Percentiles rank a stretch among this genome's conserved stretches.
phyloP scores from a whole-genome alignment of 345 rosid genomes.

The Salix arbutifolia region DNA sequence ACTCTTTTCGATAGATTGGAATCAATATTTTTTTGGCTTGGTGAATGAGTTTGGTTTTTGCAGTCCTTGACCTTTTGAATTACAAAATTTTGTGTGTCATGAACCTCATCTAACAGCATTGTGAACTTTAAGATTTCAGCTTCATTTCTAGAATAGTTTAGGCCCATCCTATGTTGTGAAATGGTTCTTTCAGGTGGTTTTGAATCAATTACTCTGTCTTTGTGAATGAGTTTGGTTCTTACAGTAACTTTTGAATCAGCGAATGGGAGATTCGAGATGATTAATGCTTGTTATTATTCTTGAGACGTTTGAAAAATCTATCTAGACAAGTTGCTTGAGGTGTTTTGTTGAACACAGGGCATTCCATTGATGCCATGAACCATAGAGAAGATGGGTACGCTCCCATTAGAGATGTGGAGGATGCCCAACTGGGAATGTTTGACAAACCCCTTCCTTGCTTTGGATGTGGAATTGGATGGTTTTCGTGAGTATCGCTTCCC shows the following conservation, averaged over 20 bases:
- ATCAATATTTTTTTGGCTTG: not conserved
- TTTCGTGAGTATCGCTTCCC: constrained; percentile 48
- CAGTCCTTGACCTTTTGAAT: not conserved
- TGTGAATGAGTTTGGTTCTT: not conserved
- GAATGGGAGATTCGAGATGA: not conserved
- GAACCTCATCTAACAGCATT: not conserved
- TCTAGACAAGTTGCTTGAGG: constrained; percentile 4
- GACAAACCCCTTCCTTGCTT: constrained; percentile 93
- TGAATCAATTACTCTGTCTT: not conserved
- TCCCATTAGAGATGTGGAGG: constrained; percentile 45
- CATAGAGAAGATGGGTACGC: constrained; percentile 45
- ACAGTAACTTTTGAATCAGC: not conserved
- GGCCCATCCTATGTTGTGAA: not conserved
- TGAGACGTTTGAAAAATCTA: not conserved
- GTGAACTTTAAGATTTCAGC: not conserved
- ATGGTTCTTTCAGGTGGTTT: not conserved
- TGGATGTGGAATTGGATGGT: constrained; percentile 97
- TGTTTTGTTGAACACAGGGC: constrained; percentile 30
- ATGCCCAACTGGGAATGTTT: constrained; percentile 50
- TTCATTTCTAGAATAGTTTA: not conserved
- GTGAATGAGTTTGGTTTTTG: not conserved
- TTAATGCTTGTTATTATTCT: not conserved
- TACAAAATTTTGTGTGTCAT: not conserved
- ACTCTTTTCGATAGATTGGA: not conserved
- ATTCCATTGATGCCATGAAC: constrained; percentile 33